Evolutionary conservation across 768 basidiomycete genomes (phyloP).

Genomic region (Amanita fuliginea): DNA sequence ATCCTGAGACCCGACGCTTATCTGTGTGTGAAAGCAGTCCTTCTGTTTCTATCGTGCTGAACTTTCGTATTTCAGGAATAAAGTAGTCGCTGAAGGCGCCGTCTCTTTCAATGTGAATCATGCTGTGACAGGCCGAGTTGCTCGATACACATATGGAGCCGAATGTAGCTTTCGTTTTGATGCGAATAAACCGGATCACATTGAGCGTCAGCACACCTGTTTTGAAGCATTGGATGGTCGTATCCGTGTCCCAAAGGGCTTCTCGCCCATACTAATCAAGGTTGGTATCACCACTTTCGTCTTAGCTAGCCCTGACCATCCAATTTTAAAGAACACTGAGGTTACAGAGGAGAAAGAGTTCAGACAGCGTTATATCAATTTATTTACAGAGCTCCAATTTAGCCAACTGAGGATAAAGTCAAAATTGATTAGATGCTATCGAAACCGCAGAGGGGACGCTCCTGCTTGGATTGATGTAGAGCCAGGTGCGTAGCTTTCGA

Average conservation of each 20-base stretch:
- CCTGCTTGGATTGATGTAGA: conserved; percentile 16
- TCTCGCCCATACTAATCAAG: conserved; percentile 9
- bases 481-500: conserved; percentile 6
- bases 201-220: neutral
- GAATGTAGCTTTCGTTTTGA: conserved; percentile 2
- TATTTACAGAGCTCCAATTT: conserved; percentile 5
- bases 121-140: conserved; percentile 9
- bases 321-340: conserved; percentile 10
- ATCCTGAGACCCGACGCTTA: conserved; percentile 33
- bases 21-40: conserved; percentile 23
- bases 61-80: conserved; percentile 14
- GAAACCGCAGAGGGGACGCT: conserved; percentile 7
- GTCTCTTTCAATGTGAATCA: conserved; percentile 15
- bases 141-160: conserved; percentile 11
- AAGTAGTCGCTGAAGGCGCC: conserved; percentile 17
- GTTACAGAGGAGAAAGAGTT: conserved; percentile 17
- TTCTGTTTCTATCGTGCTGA: neutral
- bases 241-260: conserved; percentile 13
- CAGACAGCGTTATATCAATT: conserved; percentile 5
- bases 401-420: conserved; percentile 5
- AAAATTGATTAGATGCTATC: conserved; percentile 10
- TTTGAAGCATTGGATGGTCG: conserved; percentile 1
- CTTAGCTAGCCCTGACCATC: no score
- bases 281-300: neutral
- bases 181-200: conserved; percentile 6